Conservation (phyloP, 2,329 filamentous ascomycete species). For the Ceratocystis albifundus region DNA sequence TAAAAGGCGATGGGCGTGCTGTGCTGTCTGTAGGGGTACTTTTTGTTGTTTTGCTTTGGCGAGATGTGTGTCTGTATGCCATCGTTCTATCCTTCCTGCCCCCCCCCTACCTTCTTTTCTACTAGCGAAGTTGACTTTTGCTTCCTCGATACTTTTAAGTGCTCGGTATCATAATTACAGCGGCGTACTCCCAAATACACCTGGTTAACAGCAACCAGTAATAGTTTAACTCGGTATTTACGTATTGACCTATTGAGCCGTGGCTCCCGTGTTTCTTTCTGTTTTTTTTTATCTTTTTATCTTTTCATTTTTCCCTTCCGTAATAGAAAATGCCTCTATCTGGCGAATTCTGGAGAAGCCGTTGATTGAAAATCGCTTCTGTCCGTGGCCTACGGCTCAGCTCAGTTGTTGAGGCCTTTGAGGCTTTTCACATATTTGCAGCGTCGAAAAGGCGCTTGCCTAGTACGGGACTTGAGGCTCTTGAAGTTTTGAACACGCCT, state of each 20-base stretch:
- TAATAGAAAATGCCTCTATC: neutral
- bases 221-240: neutral
- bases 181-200: neutral
- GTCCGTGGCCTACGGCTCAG: neutral
- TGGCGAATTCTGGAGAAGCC: neutral
- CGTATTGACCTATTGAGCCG: neutral
- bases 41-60: neutral
- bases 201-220: neutral
- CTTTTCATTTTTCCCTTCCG: neutral
- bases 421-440: neutral
- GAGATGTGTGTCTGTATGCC: neutral
- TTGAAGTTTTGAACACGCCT: neutral
- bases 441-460: neutral
- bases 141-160: neutral
- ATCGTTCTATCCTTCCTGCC: neutral
- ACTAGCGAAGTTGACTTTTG: neutral
- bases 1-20: neutral
- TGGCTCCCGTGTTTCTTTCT: neutral
- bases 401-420: neutral
- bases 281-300: no score
- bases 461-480: neutral
- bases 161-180: neutral
- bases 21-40: constrained; percentile 4
- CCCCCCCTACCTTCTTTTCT: neutral
- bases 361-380: neutral